These are phyloP conservation scores for Isoetes taiwanensis DNA, from an alignment of 75 land plant genomes.

Conservation along the genomic window DNA sequence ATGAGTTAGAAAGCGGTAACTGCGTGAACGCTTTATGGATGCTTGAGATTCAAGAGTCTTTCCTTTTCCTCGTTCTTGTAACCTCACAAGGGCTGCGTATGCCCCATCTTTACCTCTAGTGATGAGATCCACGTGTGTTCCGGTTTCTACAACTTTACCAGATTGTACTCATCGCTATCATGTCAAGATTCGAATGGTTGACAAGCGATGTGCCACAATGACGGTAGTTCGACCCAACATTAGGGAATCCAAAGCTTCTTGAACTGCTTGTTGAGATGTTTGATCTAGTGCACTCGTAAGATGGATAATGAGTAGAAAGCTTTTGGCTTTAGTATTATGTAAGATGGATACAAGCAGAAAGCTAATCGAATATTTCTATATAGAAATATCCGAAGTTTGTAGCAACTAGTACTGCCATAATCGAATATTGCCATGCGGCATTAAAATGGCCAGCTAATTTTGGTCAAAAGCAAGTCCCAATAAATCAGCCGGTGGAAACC, in stretches of 20 bases:
- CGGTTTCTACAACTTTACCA: background rate
- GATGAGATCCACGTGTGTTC: background rate
- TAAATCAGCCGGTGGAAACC: no score
- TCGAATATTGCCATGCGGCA: no score
- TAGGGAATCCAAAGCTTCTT: background rate
- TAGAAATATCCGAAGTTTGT: no score
- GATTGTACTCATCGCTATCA: background rate
- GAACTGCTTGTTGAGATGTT: background rate
- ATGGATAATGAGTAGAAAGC: no score
- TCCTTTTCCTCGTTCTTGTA: background rate
- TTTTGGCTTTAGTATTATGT: no score
- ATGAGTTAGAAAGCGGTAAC: background rate
- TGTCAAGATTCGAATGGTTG: background rate
- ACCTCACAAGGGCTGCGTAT: background rate
- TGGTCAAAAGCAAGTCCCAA: no score
- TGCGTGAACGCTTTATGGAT: background rate
- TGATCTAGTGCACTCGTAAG: conserved; percentile 5
- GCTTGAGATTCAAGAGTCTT: background rate
- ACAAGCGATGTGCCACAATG: conserved; percentile 1
- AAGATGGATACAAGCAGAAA: no score
- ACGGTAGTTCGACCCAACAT: conserved; percentile 1
- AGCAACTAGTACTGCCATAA: no score
- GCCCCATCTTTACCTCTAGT: background rate
- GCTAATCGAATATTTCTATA: no score
- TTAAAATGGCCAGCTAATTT: no score